Conservation (phyloP, 192 early-diverging fungal species). For the Haplosporangium gracile region DNA sequence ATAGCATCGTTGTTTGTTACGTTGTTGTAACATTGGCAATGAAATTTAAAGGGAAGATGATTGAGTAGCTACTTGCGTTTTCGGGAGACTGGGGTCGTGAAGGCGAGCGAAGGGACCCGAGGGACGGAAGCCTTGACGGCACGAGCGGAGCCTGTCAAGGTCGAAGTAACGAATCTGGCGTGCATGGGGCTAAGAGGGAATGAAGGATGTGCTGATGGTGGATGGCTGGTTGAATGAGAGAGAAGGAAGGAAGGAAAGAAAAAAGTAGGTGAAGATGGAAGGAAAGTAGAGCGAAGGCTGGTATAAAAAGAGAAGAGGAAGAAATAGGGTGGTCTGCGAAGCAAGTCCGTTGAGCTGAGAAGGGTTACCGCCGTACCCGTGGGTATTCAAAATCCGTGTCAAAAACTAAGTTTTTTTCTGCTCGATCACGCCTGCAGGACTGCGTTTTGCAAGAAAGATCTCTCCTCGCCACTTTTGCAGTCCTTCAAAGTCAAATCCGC, state of each 20-base stretch:
- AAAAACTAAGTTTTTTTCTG: not conserved
- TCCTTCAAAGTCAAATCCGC: no score
- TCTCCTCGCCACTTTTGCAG: not conserved
- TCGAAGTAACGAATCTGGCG: slow-evolving; percentile 37
- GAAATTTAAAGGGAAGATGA: not conserved
- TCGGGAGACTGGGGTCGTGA: slow-evolving; percentile 25
- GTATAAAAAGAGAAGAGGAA: not conserved
- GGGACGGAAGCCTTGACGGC: slow-evolving; percentile 25
- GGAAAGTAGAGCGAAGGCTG: no score
- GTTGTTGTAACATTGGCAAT: not conserved
- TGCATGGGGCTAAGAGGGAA: slow-evolving; percentile 26
- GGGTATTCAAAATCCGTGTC: not conserved
- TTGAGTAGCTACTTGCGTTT: slow-evolving; percentile 28
- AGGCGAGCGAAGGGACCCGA: slow-evolving; percentile 21
- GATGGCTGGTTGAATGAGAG: not conserved
- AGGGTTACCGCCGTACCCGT: not conserved
- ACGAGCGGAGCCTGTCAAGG: slow-evolving; percentile 35
- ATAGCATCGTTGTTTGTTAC: no score
- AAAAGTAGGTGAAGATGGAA: not conserved
- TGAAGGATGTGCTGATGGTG: not conserved
- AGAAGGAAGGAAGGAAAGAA: not conserved
- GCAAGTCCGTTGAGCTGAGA: not conserved
- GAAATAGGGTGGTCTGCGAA: slow-evolving; percentile 2
- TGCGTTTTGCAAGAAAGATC: not conserved
- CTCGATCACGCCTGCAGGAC: not conserved